Conservation (phyloP, 495 filamentous ascomycete genomes). For the Sordaria brevicollis region DNA sequence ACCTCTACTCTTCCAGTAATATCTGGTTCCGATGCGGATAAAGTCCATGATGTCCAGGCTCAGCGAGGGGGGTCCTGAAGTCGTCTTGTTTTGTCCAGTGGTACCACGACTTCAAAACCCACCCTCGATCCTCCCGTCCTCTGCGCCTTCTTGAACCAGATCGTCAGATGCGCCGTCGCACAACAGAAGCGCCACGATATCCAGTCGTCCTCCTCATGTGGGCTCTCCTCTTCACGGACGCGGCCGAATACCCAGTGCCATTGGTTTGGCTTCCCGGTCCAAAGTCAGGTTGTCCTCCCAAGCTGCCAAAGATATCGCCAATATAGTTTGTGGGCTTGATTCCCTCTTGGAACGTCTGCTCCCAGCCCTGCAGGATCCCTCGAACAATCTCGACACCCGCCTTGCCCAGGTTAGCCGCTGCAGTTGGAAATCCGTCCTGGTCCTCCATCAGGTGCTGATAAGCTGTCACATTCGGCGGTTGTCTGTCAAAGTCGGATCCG, state of each 20-base stretch:
- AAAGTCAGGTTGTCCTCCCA: constrained; percentile 58
- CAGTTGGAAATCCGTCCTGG: constrained; percentile 48
- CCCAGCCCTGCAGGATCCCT: constrained; percentile 54
- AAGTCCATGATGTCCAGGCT: not conserved
- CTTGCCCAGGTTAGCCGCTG: constrained; percentile 55
- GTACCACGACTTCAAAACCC: not conserved
- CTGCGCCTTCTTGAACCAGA: not conserved
- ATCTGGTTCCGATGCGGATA: not conserved
- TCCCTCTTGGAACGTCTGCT: constrained; percentile 45
- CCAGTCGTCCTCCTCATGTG: not conserved
- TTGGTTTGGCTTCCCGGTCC: constrained; percentile 39
- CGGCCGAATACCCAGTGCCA: constrained; percentile 9
- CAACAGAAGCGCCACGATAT: not conserved
- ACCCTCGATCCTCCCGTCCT: not conserved
- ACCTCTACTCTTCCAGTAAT: not conserved
- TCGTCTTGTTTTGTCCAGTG: not conserved
- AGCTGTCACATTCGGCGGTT: constrained; percentile 44
- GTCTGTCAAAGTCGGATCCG: constrained; percentile 62
- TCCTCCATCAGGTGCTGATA: constrained; percentile 49
- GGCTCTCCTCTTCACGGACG: not conserved
- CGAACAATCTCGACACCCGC: constrained; percentile 58
- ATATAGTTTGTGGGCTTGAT: constrained; percentile 58
- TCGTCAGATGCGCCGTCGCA: not conserved
- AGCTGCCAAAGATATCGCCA: constrained; percentile 59
- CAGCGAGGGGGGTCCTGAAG: not conserved